These are phyloP conservation scores for Berkeleyomyces rouxiae DNA, from an alignment of 2,329 filamentous ascomycete genomes.

Conservation along the genomic window DNA sequence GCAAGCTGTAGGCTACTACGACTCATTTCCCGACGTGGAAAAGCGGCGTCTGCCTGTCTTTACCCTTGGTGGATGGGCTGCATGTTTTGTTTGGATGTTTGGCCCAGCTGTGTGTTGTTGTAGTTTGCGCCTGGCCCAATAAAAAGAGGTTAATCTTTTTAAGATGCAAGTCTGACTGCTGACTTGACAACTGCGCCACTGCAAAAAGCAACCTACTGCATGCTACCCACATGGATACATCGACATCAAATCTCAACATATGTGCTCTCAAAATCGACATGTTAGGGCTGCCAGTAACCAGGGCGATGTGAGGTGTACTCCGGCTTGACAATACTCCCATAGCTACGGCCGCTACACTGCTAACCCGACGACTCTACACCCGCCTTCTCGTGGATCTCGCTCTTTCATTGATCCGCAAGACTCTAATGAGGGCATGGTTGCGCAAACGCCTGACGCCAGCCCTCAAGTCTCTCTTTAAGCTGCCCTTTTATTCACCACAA, in stretches of 20 bases:
- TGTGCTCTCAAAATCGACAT: neutral
- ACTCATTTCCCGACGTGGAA: neutral
- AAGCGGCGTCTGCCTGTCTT: neutral
- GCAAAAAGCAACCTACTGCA: neutral
- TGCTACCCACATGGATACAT: neutral
- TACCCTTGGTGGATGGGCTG: neutral
- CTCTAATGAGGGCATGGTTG: neutral
- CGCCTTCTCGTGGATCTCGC: neutral
- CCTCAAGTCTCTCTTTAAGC: neutral
- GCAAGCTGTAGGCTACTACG: neutral
- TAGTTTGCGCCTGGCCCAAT: neutral
- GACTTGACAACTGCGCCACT: conserved; percentile 1
- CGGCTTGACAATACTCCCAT: neutral
- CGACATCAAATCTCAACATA: neutral
- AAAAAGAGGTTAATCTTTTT: neutral
- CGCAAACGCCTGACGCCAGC: neutral
- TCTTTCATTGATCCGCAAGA: neutral
- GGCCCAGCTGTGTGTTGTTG: no score
- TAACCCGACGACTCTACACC: neutral
- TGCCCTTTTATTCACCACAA: neutral
- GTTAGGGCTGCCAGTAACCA: no score
- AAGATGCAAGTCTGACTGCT: neutral
- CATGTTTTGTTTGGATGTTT: neutral
- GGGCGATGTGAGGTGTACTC: neutral
- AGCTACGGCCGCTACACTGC: neutral